Evolutionary conservation across 257 asterid species (phyloP).

Genomic region (Fraxinus excelsior): DNA sequence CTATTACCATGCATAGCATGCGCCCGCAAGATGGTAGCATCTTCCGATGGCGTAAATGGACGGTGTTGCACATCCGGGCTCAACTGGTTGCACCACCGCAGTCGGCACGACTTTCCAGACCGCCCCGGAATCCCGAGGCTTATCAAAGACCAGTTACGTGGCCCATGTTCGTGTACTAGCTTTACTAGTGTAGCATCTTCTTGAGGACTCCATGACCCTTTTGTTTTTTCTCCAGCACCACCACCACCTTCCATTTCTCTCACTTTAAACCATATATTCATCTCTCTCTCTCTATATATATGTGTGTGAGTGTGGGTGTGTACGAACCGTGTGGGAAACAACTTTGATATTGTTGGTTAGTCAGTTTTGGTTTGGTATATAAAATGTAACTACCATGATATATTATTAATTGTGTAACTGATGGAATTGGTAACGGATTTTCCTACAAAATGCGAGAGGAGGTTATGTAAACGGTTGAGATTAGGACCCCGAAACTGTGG

Average conservation of each 20-base stretch:
- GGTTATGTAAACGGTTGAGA: constrained; percentile 4
- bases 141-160: constrained; percentile 68
- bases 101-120: constrained; percentile 70
- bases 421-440: not conserved
- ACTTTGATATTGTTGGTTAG: constrained; percentile 41
- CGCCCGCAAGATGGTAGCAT: constrained; percentile 45
- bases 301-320: constrained; percentile 41
- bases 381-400: constrained; percentile 30
- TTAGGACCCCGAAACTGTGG: constrained; percentile 8
- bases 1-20: constrained; percentile 58
- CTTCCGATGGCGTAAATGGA: constrained; percentile 59
- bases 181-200: constrained; percentile 50
- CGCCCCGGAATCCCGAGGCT: constrained; percentile 62
- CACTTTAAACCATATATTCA: not conserved
- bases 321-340: constrained; percentile 59
- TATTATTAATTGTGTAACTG: not conserved
- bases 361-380: constrained; percentile 26
- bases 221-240: constrained; percentile 18
- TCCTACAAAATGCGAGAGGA: not conserved
- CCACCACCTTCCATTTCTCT: constrained; percentile 19
- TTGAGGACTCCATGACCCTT: constrained; percentile 64
- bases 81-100: constrained; percentile 87
- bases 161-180: constrained; percentile 63
- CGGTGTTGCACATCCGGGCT: constrained; percentile 66
- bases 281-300: not conserved